A percentile compares a stretch with the other conserved stretches of the same genome.
phyloP scores from a whole-genome alignment of 441 rosid genomes.

The Eruca vesicaria region DNA sequence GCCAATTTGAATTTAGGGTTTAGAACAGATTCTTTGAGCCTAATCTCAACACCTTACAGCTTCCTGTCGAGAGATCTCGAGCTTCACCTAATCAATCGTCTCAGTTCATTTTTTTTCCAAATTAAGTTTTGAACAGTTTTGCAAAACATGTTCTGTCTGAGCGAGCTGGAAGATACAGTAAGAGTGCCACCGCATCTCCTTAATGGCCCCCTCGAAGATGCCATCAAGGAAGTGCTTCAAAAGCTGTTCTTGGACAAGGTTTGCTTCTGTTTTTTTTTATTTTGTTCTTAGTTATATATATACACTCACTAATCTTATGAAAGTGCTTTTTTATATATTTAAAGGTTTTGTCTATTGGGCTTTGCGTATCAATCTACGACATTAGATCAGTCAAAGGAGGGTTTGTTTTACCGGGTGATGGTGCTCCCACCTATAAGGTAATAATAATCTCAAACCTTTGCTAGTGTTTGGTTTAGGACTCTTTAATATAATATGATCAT shows the following conservation, averaged over 20 bases:
- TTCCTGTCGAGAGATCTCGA: background rate
- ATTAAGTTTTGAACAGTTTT: background rate
- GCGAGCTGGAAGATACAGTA: conserved; percentile 67
- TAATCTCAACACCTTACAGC: background rate
- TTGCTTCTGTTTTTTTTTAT: background rate
- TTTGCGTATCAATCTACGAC: conserved; percentile 75
- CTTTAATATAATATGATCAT: too few species aligned
- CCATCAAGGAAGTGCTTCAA: conserved; percentile 59
- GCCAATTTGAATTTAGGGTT: background rate
- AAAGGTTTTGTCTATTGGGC: conserved; percentile 76
- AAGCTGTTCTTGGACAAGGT: conserved; percentile 78
- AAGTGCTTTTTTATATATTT: background rate
- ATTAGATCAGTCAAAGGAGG: conserved; percentile 65
- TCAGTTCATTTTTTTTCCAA: background rate
- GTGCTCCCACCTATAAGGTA: conserved; percentile 84
- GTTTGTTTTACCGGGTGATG: conserved; percentile 74
- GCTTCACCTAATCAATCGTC: background rate
- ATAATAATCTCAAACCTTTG: too few species aligned
- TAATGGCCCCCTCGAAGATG: conserved; percentile 60
- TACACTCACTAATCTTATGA: background rate
- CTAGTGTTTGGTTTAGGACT: too few species aligned
- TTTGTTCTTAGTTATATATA: background rate
- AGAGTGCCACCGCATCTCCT: conserved; percentile 78
- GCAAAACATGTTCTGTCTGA: conserved; percentile 64
- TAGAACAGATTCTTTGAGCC: background rate